Evolutionary conservation across 2,329 filamentous ascomycete genomes (phyloP).

Genomic region (Pseudopithomyces maydicus): DNA sequence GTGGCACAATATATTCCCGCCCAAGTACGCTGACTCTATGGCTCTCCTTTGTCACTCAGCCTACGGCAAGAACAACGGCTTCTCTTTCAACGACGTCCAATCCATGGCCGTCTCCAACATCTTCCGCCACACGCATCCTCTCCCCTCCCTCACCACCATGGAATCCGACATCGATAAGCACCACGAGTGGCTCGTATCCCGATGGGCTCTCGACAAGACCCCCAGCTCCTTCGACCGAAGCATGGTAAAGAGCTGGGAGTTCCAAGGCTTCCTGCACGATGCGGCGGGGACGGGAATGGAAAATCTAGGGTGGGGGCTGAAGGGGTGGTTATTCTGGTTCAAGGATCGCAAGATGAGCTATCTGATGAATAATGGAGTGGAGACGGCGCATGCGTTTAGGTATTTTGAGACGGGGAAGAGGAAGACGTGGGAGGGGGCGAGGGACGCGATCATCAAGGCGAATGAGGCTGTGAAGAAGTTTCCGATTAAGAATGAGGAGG

Average conservation of each 20-base stretch:
- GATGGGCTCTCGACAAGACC: slow-evolving; percentile 12
- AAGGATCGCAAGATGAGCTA: slow-evolving; percentile 38
- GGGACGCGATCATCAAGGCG: slow-evolving; percentile 18
- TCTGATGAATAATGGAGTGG: slow-evolving; percentile 39
- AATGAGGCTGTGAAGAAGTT: slow-evolving; percentile 18
- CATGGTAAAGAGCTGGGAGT: slow-evolving; percentile 24
- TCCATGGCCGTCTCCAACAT: slow-evolving; percentile 21
- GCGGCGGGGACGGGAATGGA: slow-evolving; percentile 39
- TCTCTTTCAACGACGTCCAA: slow-evolving; percentile 23
- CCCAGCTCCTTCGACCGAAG: slow-evolving; percentile 22
- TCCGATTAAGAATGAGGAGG: slow-evolving; percentile 12
- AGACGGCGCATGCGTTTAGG: slow-evolving; percentile 40
- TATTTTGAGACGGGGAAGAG: slow-evolving; percentile 42
- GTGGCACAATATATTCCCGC: slow-evolving; percentile 22
- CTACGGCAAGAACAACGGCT: slow-evolving; percentile 23
- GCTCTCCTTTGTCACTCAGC: slow-evolving; percentile 19
- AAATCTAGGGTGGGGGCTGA: slow-evolving; percentile 37
- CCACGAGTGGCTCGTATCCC: slow-evolving; percentile 16
- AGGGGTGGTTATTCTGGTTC: slow-evolving; percentile 44
- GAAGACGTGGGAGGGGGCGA: slow-evolving; percentile 24
- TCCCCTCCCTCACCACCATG: slow-evolving; percentile 12
- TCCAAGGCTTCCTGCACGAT: slow-evolving; percentile 37
- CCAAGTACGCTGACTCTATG: slow-evolving; percentile 16
- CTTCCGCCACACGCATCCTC: slow-evolving; percentile 14
- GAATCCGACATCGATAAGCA: slow-evolving; percentile 13